phyloP scores from a whole-genome alignment of 2,329 filamentous ascomycete species.

The Monosporascus sp. region DNA sequence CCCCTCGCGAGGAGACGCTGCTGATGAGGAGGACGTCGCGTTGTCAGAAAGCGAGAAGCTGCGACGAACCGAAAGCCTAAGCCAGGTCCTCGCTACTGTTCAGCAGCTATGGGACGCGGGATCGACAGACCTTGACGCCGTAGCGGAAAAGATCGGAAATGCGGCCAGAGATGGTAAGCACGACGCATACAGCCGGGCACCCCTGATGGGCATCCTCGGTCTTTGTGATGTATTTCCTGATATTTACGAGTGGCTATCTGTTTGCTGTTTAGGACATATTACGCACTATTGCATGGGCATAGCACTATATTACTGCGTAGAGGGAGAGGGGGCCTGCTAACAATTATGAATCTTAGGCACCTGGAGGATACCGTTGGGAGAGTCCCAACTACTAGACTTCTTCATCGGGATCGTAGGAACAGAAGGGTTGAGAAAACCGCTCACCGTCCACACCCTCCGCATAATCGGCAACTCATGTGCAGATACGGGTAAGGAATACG shows the following conservation, averaged over 20 bases:
- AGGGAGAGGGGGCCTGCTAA: not conserved
- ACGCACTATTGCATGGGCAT: no score
- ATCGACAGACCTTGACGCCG: not conserved
- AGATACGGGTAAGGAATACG: constrained; percentile 42
- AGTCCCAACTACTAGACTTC: constrained; percentile 53
- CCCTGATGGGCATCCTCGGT: no score
- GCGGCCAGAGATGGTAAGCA: not conserved
- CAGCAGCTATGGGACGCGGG: not conserved
- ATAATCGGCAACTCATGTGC: constrained; percentile 59
- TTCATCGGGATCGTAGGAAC: constrained; percentile 43
- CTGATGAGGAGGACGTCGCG: not conserved
- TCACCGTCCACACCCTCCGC: constrained; percentile 52
- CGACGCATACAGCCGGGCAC: not conserved
- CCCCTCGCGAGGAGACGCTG: not conserved
- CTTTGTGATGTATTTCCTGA: no score
- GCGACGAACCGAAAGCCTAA: not conserved
- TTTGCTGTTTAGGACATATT: no score
- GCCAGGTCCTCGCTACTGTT: not conserved
- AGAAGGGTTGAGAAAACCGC: constrained; percentile 31
- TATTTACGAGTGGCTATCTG: no score
- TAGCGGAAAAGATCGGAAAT: not conserved
- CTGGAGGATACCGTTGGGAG: constrained; percentile 53
- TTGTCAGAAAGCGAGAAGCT: not conserved
- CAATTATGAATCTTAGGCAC: constrained; percentile 35
- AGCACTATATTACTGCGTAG: not conserved